Evolutionary conservation across 2,329 filamentous ascomycete species (phyloP).

Genomic region (Exophiala lecanii-corni): DNA sequence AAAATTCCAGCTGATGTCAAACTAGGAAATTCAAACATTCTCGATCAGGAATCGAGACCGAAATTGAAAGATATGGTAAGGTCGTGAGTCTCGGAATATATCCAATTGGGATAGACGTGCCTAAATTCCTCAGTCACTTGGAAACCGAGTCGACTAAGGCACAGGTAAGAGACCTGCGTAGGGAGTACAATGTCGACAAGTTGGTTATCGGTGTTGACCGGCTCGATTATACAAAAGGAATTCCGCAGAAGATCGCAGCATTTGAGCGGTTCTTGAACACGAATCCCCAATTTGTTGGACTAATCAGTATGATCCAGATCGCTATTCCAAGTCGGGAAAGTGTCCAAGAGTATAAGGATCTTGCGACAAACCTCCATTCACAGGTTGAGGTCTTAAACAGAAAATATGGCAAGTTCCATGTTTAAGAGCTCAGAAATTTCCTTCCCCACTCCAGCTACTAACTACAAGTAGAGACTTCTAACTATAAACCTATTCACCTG

Average conservation of each 20-base stretch:
- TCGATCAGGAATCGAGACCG: no score
- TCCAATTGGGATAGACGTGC: slow-evolving; percentile 84
- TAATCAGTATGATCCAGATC: slow-evolving; percentile 89
- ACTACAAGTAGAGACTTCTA: slow-evolving; percentile 65
- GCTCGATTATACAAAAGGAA: slow-evolving; percentile 82
- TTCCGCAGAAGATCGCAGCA: slow-evolving; percentile 91
- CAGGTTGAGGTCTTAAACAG: slow-evolving; percentile 56
- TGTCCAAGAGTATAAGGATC: slow-evolving; percentile 69
- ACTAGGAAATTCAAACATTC: slow-evolving; percentile 83
- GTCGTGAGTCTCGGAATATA: slow-evolving; percentile 92
- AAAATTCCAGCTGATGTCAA: slow-evolving; percentile 73
- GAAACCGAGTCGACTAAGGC: slow-evolving; percentile 68
- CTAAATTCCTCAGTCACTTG: slow-evolving; percentile 2
- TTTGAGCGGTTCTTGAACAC: slow-evolving; percentile 86
- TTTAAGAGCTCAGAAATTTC: slow-evolving; percentile 83
- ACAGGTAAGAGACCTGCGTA: slow-evolving; percentile 64
- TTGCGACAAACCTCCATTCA: not conserved
- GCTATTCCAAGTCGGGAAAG: slow-evolving; percentile 68
- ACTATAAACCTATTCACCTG: slow-evolving; percentile 89
- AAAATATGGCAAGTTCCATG: slow-evolving; percentile 84
- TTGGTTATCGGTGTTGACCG: slow-evolving; percentile 91
- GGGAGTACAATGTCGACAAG: slow-evolving; percentile 77
- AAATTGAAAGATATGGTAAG: slow-evolving; percentile 81
- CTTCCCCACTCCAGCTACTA: slow-evolving; percentile 80
- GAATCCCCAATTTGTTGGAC: slow-evolving; percentile 84